Base-by-base conservation (phyloP, 2,329 filamentous ascomycete genomes). In the Fulvia fulva region DNA sequence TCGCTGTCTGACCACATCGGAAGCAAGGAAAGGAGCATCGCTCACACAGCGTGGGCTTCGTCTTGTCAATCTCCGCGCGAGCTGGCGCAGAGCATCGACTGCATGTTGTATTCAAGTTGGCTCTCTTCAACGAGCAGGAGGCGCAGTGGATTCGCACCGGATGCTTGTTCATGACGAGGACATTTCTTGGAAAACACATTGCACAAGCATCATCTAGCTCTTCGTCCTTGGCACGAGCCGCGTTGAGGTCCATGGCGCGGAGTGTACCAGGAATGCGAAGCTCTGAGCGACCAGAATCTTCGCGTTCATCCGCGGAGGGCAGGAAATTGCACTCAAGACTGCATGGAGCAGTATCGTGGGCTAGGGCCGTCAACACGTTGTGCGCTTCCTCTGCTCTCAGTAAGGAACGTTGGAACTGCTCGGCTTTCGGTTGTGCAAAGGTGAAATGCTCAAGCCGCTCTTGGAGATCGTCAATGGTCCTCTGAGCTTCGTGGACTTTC, bases 11-110 rank as follows among this genome's bases (percentile, higher is more conserved):
- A 1, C 70, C 71, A 53, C 77, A 80, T 1, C 76, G 68, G 54
- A 78, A 74, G 60, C 77, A 80, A 1, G 68, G 60, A 57, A 79
- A 79, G 2, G 64, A 65, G 63, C 76, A 78, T 23, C 69, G 68
- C 62, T 78, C 76, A 58, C 77, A 79, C 5, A 74, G 56, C 3
- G 59, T 57, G 5, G 26, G 14, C 30, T 47, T 57, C 22, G 21
- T 49, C 11, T 46, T 26, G 12, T 60, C 57, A 12, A 57, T 60
- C 45, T 55, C 44, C 16, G 59, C 41, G 19, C 60, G 56, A 23
- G 64, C 62, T 28, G 62, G 60, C 34, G 45, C 52, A 26, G 54
- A 37, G 54, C 63, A 65, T 47, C 14, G 22, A 12, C 25, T 44
- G 47, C 63, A 65, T n/a, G 37, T 32, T 9, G 62, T 57, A 5